Evolutionary conservation across 345 rosid genomes (phyloP), one percentile per base, ranked within the genome.

Genomic region (Gossypium thurberi): DNA sequence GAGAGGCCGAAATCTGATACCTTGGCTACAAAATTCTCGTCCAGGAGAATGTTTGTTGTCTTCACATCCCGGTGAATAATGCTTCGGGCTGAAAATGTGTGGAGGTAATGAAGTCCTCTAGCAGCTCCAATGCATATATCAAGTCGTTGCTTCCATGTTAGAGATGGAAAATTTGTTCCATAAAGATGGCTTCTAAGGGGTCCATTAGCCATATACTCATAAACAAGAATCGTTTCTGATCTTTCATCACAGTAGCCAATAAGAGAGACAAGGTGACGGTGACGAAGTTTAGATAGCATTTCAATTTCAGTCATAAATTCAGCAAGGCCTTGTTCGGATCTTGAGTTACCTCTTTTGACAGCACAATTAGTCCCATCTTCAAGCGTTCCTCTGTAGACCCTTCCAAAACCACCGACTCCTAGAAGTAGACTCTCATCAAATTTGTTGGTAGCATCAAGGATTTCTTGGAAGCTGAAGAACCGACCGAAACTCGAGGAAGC

Each of bases 121-220:
- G 98, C 98, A 42, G 97, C 91, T 2, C 99, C 98, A 17, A 95
- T 92, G 87, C 99, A 92, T 42, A 95, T 88, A 81, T 95, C 97
- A 11, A 95, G 94, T 2, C 99, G 85, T 78, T 88, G 98, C 87
- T 91, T 95, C 99, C 99, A 95, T 11, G 97, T 77, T 47, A 95
- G 73, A 6, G 98, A 78, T n/a, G 97, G 84, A n/a, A 91, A 86
- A 79, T 91, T 89, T n/a, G 97, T 84, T 74, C 98, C 98, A 65
- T 95, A 95, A 64, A 95, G 85, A 80, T 94, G 98, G 79, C 95
- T 91, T 81, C 99, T 86, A 47, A 92, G 82, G 10, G 99, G 98
- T 76, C 99, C 99, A 80, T 95, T 89, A n/a, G 99, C 98, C 98
- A 95, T 95, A 83, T 85, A 92, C 73, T 95, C 99, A 9, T 95